Conservation (phyloP, 2,329 filamentous ascomycete genomes). For the Fusarium cyanostomum region DNA sequence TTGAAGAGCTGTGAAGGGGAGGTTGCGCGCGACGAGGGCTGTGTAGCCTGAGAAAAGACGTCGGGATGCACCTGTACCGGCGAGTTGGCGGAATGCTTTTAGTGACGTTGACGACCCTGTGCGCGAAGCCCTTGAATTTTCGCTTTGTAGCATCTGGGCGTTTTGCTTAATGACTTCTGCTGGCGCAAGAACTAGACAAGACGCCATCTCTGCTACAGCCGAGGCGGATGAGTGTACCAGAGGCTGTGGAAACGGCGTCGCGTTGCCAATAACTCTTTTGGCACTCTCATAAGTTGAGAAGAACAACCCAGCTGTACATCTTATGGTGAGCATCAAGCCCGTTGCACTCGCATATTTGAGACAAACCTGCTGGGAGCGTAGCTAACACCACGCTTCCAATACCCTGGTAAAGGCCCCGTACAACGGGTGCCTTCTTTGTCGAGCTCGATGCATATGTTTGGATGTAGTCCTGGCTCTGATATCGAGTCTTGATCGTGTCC, state of each 20-base stretch:
- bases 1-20: slow-evolving; percentile 88
- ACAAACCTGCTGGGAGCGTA: slow-evolving; percentile 83
- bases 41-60: slow-evolving; percentile 78
- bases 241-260: slow-evolving; percentile 69
- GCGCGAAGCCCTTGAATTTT: slow-evolving; percentile 18
- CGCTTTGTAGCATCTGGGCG: slow-evolving; percentile 77
- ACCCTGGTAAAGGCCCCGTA: slow-evolving; percentile 85
- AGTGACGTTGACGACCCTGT: slow-evolving; percentile 54
- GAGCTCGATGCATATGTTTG: slow-evolving; percentile 69
- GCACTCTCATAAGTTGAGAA: slow-evolving; percentile 88
- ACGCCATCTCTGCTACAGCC: slow-evolving; percentile 80
- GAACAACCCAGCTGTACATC: slow-evolving; percentile 76
- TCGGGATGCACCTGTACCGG: slow-evolving; percentile 63
- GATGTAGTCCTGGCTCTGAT: slow-evolving; percentile 81
- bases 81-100: slow-evolving; percentile 60
- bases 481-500: slow-evolving; percentile 88
- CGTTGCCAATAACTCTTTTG: slow-evolving; percentile 68
- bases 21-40: slow-evolving; percentile 81
- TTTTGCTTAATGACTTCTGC: slow-evolving; percentile 95
- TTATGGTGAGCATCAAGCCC: neutral
- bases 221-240: slow-evolving; percentile 79
- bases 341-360: neutral
- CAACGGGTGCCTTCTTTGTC: slow-evolving; percentile 62
- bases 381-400: slow-evolving; percentile 85
- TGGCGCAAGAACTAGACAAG: slow-evolving; percentile 86